Percentiles rank a stretch among this genome's conserved stretches.
Conservation (phyloP, 2,329 filamentous ascomycete genomes). For the Metarhizium album region DNA sequence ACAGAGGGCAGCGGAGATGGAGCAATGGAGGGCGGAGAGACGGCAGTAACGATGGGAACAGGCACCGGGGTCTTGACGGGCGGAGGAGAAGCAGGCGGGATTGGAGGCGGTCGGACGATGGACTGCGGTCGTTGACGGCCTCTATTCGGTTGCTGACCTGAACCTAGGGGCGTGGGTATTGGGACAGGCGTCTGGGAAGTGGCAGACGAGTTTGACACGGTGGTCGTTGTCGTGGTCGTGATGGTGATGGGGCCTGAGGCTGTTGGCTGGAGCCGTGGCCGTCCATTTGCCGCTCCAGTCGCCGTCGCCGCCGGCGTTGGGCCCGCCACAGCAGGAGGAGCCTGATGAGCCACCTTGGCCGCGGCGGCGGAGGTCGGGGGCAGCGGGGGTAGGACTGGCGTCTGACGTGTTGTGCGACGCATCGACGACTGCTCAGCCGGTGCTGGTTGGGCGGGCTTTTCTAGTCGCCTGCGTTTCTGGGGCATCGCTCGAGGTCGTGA, state of each 20-base stretch:
- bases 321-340: constrained; percentile 4
- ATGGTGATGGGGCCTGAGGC: constrained; percentile 1
- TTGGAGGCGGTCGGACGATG: not conserved
- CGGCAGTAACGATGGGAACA: not conserved
- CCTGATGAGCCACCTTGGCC: constrained; percentile 6
- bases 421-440: constrained; percentile 13
- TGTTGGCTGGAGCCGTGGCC: constrained; percentile 1
- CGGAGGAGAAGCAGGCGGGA: not conserved
- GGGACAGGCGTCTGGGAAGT: constrained; percentile 11
- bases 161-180: constrained; percentile 9
- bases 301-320: not conserved
- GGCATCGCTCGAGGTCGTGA: constrained; percentile 17
- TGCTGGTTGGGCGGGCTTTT: constrained; percentile 14
- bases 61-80: constrained; percentile 4
- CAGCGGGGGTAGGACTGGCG: constrained; percentile 20
- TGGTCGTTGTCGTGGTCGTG: constrained; percentile 5
- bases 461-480: constrained; percentile 26
- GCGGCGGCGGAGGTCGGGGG: constrained; percentile 10
- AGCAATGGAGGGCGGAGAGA: constrained; percentile 2
- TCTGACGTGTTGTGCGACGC: constrained; percentile 31
- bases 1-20: not conserved
- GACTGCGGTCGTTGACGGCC: constrained; percentile 10
- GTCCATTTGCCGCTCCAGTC: not conserved
- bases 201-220: constrained; percentile 3
- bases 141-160: constrained; percentile 10